Conservation (phyloP, 352 stramenopile species). For the Globisporangium cylindrosporum region DNA sequence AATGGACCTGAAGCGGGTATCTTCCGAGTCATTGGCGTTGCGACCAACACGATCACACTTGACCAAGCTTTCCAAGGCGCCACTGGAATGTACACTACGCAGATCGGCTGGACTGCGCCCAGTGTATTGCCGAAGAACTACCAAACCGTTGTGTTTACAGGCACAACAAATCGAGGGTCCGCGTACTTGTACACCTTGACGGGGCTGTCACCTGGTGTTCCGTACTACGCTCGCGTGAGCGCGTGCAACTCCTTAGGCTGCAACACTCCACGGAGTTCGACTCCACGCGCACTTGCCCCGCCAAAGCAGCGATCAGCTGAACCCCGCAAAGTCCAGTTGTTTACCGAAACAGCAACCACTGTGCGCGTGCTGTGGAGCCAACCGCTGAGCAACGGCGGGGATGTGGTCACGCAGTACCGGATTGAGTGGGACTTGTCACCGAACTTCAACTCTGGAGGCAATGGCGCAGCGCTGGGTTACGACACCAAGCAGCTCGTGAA, state of each 20-base stretch:
- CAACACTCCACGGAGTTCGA: conserved; percentile 72
- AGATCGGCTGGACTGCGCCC: conserved; percentile 65
- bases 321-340: conserved; percentile 75
- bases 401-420: conserved; percentile 91
- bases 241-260: conserved; percentile 90
- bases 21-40: conserved; percentile 44
- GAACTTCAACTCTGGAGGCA: conserved; percentile 78
- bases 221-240: conserved; percentile 88
- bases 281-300: conserved; percentile 65
- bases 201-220: conserved; percentile 62
- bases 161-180: background rate
- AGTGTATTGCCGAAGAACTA: conserved; percentile 53
- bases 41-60: conserved; percentile 53
- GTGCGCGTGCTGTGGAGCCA: conserved; percentile 89
- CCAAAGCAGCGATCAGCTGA: conserved; percentile 85
- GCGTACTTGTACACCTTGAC: conserved; percentile 55
- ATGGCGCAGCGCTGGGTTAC: conserved; percentile 74
- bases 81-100: conserved; percentile 32
- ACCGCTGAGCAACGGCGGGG: conserved; percentile 89
- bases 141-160: conserved; percentile 32
- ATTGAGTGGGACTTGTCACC: conserved; percentile 92
- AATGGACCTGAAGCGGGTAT: conserved; percentile 32
- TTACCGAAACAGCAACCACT: conserved; percentile 67
- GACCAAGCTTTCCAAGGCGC: conserved; percentile 37
- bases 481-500: conserved; percentile 69